phyloP scores from a whole-genome alignment of 169 alveolate genomes.

The Toxoplasma gondii region DNA sequence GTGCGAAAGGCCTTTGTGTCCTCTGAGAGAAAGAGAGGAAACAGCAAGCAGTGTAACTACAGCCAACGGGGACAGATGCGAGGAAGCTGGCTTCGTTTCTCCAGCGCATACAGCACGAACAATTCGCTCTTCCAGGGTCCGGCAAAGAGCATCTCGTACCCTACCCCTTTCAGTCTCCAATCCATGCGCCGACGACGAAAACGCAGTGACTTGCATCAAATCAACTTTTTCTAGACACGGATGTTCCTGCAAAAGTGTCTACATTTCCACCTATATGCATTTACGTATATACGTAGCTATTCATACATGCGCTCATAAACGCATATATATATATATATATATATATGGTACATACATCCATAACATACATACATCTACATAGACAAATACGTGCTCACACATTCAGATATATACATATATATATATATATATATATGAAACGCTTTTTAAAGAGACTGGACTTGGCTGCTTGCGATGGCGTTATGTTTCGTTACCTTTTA shows the following conservation, averaged over 20 bases:
- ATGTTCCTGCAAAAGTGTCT: neutral
- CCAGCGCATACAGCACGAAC: neutral
- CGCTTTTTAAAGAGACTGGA: too few relatives aligned
- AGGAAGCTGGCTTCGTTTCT: neutral
- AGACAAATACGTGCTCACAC: too few relatives aligned
- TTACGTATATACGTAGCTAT: neutral
- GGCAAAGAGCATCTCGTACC: neutral
- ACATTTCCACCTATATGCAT: neutral
- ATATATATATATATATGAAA: neutral
- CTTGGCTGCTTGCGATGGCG: too few relatives aligned
- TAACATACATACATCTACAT: neutral
- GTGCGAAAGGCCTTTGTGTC: slow-evolving; percentile 42
- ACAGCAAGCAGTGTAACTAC: neutral
- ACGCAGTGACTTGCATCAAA: neutral
- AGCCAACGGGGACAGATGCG: neutral
- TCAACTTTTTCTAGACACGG: neutral
- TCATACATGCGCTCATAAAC: neutral
- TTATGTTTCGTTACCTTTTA: neutral
- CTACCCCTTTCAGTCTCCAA: too few relatives aligned
- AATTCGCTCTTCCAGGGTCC: neutral
- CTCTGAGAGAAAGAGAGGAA: neutral
- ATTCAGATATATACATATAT: neutral
- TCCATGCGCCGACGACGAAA: too few relatives aligned
- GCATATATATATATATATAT: neutral
- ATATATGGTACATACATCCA: too few relatives aligned